These are phyloP conservation scores for Teunomyces panamensis DNA, from an alignment of 805 yeast species.

Conservation along the genomic window DNA sequence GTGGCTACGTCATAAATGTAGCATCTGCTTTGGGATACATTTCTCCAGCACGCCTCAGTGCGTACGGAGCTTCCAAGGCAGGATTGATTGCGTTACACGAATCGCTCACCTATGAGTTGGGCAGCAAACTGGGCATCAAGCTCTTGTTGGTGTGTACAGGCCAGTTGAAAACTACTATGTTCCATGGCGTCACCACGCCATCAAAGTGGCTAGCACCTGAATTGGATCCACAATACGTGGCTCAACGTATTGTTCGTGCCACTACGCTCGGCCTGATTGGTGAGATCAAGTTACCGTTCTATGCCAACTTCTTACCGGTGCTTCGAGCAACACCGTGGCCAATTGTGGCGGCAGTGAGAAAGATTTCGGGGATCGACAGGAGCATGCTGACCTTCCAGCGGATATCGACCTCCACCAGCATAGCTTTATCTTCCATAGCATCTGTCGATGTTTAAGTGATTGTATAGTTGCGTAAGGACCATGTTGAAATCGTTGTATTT, in stretches of 20 bases:
- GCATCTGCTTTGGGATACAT: conserved; percentile 84
- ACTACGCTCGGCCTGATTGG: conserved; percentile 62
- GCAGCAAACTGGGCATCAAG: conserved; percentile 54
- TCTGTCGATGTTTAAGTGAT: not conserved
- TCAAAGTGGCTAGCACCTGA: conserved; percentile 78
- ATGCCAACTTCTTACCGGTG: conserved; percentile 71
- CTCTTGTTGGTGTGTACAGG: conserved; percentile 85
- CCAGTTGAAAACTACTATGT: conserved; percentile 75
- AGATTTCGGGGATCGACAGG: conserved; percentile 65
- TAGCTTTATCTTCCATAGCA: not conserved
- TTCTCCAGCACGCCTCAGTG: conserved; percentile 77
- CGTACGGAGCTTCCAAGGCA: conserved; percentile 89
- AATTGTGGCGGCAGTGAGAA: conserved; percentile 51
- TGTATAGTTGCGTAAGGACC: not conserved
- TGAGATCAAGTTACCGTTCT: conserved; percentile 70
- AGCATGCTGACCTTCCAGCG: conserved; percentile 33
- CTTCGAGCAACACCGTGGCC: conserved; percentile 75
- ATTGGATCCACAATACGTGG: conserved; percentile 65
- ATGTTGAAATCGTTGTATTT: not conserved
- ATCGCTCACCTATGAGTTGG: conserved; percentile 68
- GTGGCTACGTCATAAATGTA: conserved; percentile 79
- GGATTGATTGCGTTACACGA: conserved; percentile 85
- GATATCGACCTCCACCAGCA: conserved; percentile 10
- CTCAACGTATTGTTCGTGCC: conserved; percentile 53
- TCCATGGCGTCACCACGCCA: conserved; percentile 71